A percentile compares a stretch with the other conserved stretches of the same genome.
Evolutionary conservation across 2,329 filamentous ascomycete species (phyloP).

Genomic region (Fusarium sp.): DNA sequence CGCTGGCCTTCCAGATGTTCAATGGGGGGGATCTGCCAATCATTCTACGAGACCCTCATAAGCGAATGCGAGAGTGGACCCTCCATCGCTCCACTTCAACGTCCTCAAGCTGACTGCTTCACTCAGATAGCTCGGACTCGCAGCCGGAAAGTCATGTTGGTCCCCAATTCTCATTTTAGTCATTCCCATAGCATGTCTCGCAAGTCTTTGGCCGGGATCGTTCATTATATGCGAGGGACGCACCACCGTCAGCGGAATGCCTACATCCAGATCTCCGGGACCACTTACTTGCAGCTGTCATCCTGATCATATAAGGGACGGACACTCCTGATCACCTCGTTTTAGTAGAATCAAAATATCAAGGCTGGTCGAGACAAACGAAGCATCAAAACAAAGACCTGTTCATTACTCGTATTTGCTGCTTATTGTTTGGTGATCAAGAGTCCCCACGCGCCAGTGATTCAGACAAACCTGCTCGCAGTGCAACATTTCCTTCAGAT

Average conservation of each 20-base stretch:
- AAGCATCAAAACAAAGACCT: background rate
- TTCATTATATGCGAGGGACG: background rate
- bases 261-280: background rate
- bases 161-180: slow-evolving; percentile 1
- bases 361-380: background rate
- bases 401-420: background rate
- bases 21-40: background rate
- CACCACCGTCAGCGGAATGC: background rate
- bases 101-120: slow-evolving; percentile 3
- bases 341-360: background rate
- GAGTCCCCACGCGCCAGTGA: background rate
- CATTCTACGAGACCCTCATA: background rate
- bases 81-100: slow-evolving; percentile 17
- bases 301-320: background rate
- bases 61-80: slow-evolving; percentile 33
- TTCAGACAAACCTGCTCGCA: background rate
- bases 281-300: background rate
- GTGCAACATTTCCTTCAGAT: background rate
- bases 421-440: background rate
- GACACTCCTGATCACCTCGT: background rate
- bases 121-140: background rate
- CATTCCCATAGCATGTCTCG: background rate
- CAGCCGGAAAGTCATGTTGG: background rate
- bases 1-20: background rate
- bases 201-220: background rate